Base-by-base conservation (phyloP, 495 filamentous ascomycete species). In the Neohortaea acidophila region DNA sequence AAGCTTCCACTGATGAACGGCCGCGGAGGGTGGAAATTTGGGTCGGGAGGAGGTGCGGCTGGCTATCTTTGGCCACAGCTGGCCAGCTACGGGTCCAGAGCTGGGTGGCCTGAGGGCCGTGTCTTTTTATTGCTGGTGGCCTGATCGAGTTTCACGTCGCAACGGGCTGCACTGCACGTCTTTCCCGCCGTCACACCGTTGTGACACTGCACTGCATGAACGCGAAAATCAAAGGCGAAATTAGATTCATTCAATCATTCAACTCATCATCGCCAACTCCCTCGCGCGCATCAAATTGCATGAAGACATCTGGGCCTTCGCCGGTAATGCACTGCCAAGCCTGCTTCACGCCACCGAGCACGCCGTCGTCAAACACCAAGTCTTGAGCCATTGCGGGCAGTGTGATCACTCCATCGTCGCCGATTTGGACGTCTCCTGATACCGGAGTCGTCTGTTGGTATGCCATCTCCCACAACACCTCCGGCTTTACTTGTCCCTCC, bases 351-450 rank as follows among this genome's bases (percentile, higher is more conserved):
- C 66, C 49, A 11, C 72, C 67, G 19, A 86, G 53, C 9, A 67
- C 57, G 5, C 57, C 51, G 53, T 91, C 83, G 47, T 84, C 73
- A 48, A 86, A 77, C 3, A 74, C 66, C 12, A 85, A 64, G 39
- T 75, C 73, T 21, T 73, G 59, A 26, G 67, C 64, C 0, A 71
- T 52, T 3, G 70, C 58, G 15, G 73, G 69, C 33, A 85, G 52
- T 21, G 44, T 45, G 11, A 73, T 54, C 2, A 58, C 51, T 1
- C 18, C 29, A 17, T 14, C 19, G 23, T 1, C 8, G 17, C 7
- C 13, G 8, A 24, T 3, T 5, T 4, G 22, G 10, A 13, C 24
- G 41, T 45, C 14, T 20, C 35, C 31, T 26, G 10, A 10, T 11
- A 18, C 19, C 32, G 21, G 15, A 17, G 12, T 22, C 7, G 20